These are phyloP conservation scores for Gossypium lobatum DNA, from an alignment of 441 rosid genomes.

Conservation along the genomic window DNA sequence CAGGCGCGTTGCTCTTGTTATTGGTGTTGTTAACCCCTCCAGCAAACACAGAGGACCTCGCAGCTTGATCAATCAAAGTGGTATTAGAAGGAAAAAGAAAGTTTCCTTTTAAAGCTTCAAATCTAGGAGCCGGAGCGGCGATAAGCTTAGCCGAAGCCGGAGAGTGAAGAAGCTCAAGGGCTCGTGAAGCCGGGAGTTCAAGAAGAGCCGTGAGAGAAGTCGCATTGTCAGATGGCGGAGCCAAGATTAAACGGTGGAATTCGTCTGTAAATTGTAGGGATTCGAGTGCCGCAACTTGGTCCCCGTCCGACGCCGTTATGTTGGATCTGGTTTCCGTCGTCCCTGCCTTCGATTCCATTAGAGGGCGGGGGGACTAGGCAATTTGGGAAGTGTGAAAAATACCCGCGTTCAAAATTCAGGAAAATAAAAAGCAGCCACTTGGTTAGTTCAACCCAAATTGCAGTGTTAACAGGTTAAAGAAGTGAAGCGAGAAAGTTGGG, in stretches of 20 bases:
- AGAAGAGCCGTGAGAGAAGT: constrained; percentile 87
- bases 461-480: not conserved
- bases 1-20: constrained; percentile 34
- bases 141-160: constrained; percentile 32
- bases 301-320: constrained; percentile 17
- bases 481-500: not conserved
- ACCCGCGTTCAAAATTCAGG: constrained; percentile 3
- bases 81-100: constrained; percentile 38
- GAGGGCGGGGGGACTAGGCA: not conserved
- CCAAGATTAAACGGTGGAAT: constrained; percentile 44
- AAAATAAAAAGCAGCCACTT: constrained; percentile 2
- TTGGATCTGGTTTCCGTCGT: constrained; percentile 31
- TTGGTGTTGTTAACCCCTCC: constrained; percentile 24
- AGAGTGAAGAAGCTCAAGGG: constrained; percentile 71
- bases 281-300: constrained; percentile 32
- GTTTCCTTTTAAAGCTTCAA: constrained; percentile 12
- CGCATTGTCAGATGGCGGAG: constrained; percentile 42
- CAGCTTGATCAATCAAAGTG: constrained; percentile 50
- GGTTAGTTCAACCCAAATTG: constrained; percentile 9
- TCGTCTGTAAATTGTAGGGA: constrained; percentile 59
- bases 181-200: constrained; percentile 73
- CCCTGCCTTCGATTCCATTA: constrained; percentile 42
- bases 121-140: constrained; percentile 11
- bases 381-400: constrained; percentile 8
- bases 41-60: constrained; percentile 49